Evolutionary conservation across 768 basidiomycete species (phyloP), one percentile per base, ranked within the genome.

Genomic region (Xerocomus spinulosus): DNA sequence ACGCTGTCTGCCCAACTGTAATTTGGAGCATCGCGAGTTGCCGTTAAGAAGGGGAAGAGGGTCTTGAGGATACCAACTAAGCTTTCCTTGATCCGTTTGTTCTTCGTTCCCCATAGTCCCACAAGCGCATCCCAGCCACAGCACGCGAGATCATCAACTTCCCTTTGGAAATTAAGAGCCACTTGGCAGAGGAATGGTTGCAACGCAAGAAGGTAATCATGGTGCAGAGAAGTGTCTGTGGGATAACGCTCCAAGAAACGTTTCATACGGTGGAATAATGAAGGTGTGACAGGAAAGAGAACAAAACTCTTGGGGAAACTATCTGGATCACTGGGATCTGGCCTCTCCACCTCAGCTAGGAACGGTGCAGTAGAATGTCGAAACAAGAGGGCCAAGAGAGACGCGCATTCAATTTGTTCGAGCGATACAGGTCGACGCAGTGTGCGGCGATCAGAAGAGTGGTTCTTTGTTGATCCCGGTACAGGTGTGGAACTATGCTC

Each of bases 101-200:
- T 84, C 68, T 90, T 92, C 15, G 85, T 85, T 2, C 75, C 73
- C 92, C 92, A 96, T 21, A 95, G 67, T 2, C 68, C 68, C 3
- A 92, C 72, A 5, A 97, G 59, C 3, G 66, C 64, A 38, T 80
- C 68, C 82, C 92, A 90, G 2, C 83, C 70, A 24, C 68, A 67
- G 5, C 70, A 67, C 0, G 88, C 86, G 53, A 90, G 85, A 15
- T 64, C 64, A 8, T 76, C 73, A 30, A 90, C 78, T 3, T 77
- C 74, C 8, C 72, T 60, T 34, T 76, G 79, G 49, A 70, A 76
- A 62, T 98, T 98, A 46, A 95, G 68, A 3, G 90, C 79, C n/a
- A 93, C 67, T 46, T 88, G 83, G 3, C 75, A 77, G 8, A 98
- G 77, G 1, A 83, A 75, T 3, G 82, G 73, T 46, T 85, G 83